Conservation (phyloP, 1,284 basidiomycete genomes). For the Clitocybe nebularis region DNA sequence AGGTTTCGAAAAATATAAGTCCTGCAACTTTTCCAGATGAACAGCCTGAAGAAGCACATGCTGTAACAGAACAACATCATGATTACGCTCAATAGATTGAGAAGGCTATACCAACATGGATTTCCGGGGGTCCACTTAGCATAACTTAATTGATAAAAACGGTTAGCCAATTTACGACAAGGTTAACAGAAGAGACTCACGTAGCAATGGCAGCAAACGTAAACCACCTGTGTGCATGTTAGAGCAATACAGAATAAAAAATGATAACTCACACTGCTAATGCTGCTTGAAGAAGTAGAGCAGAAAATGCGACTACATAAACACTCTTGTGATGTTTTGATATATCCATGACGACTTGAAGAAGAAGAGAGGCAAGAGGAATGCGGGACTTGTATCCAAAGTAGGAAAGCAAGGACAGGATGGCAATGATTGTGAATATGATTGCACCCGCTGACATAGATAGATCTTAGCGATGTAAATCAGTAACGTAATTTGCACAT, state of each 20-base stretch:
- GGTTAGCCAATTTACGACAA: constrained; percentile 5
- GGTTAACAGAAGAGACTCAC: constrained; percentile 38
- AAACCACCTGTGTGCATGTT: constrained; percentile 48
- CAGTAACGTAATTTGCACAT: constrained; percentile 24
- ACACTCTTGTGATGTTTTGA: constrained; percentile 81
- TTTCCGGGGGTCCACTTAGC: constrained; percentile 76
- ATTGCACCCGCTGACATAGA: constrained; percentile 59
- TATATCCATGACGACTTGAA: constrained; percentile 82
- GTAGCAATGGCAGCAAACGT: constrained; percentile 68
- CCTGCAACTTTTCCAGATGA: constrained; percentile 54
- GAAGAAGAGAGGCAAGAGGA: constrained; percentile 72
- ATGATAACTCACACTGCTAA: constrained; percentile 55
- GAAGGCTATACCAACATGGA: constrained; percentile 41
- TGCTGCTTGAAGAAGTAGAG: constrained; percentile 68
- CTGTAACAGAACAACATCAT: constrained; percentile 17
- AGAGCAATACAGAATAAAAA: neutral
- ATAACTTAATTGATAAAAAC: constrained; percentile 41
- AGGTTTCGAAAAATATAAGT: constrained; percentile 74
- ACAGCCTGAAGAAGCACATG: constrained; percentile 30
- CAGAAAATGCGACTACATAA: constrained; percentile 73
- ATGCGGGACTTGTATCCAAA: constrained; percentile 70
- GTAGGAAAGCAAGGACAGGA: constrained; percentile 62
- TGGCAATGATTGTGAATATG: constrained; percentile 69
- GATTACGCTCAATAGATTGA: too few relatives aligned
- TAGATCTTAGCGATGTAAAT: constrained; percentile 15